Evolutionary conservation across 495 filamentous ascomycete genomes (phyloP).

Genomic region (Talaromyces borbonicus): DNA sequence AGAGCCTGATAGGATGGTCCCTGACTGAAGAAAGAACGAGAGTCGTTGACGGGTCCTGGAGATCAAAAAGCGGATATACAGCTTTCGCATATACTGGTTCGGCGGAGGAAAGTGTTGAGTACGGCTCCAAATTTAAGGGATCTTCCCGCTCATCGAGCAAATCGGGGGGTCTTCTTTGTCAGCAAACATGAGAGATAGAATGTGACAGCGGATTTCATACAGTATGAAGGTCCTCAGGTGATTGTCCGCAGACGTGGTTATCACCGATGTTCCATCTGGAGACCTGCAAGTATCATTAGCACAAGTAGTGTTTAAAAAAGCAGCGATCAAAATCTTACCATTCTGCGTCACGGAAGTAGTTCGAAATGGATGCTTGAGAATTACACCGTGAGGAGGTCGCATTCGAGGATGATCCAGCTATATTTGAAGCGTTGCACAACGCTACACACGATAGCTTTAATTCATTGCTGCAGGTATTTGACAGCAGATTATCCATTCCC

Average conservation of each 20-base stretch:
- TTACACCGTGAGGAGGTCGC: not conserved
- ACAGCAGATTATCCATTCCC: too few relatives aligned
- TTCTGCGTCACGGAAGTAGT: conserved; percentile 52
- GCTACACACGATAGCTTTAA: conserved; percentile 2
- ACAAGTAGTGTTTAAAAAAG: not conserved
- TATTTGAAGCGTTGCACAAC: not conserved
- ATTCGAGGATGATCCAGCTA: not conserved
- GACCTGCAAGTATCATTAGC: conserved; percentile 37
- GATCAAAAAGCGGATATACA: conserved; percentile 62
- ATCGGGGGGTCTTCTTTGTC: conserved; percentile 42
- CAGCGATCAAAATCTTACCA: conserved; percentile 33
- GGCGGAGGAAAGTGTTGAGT: conserved; percentile 48
- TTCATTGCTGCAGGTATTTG: not conserved
- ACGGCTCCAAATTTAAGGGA: conserved; percentile 46
- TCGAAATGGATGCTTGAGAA: conserved; percentile 5
- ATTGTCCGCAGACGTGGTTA: conserved; percentile 66
- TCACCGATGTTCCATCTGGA: conserved; percentile 70
- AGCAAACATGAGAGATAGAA: not conserved
- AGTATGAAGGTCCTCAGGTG: conserved; percentile 61
- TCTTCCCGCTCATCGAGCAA: conserved; percentile 48
- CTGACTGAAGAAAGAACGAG: conserved; percentile 55
- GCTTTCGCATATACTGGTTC: conserved; percentile 64
- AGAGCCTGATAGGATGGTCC: conserved; percentile 69
- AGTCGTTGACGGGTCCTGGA: conserved; percentile 55
- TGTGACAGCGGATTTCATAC: conserved; percentile 21